Evolutionary conservation across 1,284 basidiomycete species (phyloP), one percentile per base, ranked within the genome.

Genomic region (Peniophora sp.): DNA sequence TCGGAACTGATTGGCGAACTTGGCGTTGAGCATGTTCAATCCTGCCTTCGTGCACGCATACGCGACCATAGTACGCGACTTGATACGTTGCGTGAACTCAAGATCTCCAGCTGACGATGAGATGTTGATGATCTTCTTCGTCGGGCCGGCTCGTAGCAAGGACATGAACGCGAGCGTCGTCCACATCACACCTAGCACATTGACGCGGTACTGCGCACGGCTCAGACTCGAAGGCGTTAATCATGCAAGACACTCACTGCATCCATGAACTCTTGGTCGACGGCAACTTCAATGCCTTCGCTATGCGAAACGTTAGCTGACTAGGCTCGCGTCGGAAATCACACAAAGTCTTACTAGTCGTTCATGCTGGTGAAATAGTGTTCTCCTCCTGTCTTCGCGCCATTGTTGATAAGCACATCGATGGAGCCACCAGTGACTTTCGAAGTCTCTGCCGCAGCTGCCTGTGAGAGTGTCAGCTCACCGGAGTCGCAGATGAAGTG

Each of bases 101-200:
- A 56, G 27, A 51, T 67, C 65, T 3, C 54, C 70, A 15, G 64
- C 22, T 6, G 60, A 66, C 34, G 58, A 64, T 52, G 57, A 61
- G 52, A 73, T 47, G 14, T 61, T 55, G 53, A 72, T 55, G 36
- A 73, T 65, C 54, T 69, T 72, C 58, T 71, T 71, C 18, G 54
- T 49, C 1, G 59, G 46, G 6, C 70, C 65, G 5, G 62, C 62
- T 18, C 60, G 59, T 14, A 75, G 60, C 20, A 75, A 65, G 2
- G 73, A 71, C 2, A 74, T 60, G 58, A 71, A 68, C 0, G 63
- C 62, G 52, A 69, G 67, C 51, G 62, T 69, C 39, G 62, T 61
- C 51, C 65, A 62, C 8, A 73, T 59, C 12, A 62, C 57, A 15
- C 71, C 70, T 39, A 72, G 51, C 27, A 68, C 65, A 55, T 75